Conservation (phyloP, 164 flowering plant species). For the Vitis amurensis region DNA sequence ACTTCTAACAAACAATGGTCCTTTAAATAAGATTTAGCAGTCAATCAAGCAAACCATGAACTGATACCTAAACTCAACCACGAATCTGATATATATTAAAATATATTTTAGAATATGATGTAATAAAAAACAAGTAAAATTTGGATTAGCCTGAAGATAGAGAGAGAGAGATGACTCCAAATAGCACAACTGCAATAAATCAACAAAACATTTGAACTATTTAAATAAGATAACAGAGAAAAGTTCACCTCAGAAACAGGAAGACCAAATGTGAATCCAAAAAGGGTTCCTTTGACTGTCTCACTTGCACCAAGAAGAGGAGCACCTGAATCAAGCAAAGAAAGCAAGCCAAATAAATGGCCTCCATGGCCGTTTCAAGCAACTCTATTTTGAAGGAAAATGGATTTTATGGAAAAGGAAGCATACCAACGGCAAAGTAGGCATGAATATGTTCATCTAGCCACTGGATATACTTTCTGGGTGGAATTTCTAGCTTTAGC, state of each 20-base stretch:
- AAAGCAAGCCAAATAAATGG: constrained; percentile 4
- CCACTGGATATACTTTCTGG: constrained; percentile 79
- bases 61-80: too few species aligned
- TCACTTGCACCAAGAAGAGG: constrained; percentile 90
- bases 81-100: too few species aligned
- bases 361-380: constrained; percentile 3
- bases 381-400: constrained; percentile 8
- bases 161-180: too few species aligned
- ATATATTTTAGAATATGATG: too few species aligned
- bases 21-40: too few species aligned
- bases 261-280: constrained; percentile 85
- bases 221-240: constrained; percentile 3
- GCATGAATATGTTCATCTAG: constrained; percentile 97
- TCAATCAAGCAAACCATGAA: too few species aligned
- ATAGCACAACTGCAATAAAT: too few species aligned
- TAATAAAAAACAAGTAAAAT: too few species aligned
- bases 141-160: too few species aligned
- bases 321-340: constrained; percentile 53
- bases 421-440: constrained; percentile 95
- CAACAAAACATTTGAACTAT: background rate
- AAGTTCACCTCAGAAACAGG: constrained; percentile 83
- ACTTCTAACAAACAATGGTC: too few species aligned
- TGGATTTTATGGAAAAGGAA: constrained; percentile 5
- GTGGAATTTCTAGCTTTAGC: constrained; percentile 97
- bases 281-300: constrained; percentile 72